Percentiles rank a stretch among this genome's conserved stretches.
Evolutionary conservation across 257 asterid genomes (phyloP).

Genomic region (Solanum arcanum): DNA sequence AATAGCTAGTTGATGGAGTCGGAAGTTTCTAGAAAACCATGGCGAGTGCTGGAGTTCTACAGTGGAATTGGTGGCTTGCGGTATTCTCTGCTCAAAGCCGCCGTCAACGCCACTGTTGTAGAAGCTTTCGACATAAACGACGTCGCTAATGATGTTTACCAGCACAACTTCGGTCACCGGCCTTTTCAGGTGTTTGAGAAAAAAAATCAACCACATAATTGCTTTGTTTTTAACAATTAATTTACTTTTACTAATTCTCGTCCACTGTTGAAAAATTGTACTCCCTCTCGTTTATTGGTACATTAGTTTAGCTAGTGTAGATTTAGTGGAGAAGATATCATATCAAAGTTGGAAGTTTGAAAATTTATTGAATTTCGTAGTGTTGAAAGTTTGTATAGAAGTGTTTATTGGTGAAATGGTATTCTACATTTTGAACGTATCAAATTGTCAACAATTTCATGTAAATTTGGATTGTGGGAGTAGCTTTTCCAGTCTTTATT

Average conservation of each 20-base stretch:
- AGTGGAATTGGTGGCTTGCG: constrained; percentile 98
- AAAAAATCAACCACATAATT: background rate
- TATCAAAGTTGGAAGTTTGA: background rate
- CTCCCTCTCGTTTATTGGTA: background rate
- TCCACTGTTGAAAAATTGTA: background rate
- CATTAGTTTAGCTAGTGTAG: background rate
- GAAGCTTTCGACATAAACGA: constrained; percentile 93
- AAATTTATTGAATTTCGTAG: background rate
- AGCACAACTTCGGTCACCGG: constrained; percentile 87
- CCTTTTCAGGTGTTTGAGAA: constrained; percentile 53
- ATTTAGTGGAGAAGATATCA: background rate
- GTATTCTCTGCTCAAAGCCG: constrained; percentile 65
- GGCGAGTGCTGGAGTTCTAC: constrained; percentile 90
- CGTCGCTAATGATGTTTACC: constrained; percentile 82
- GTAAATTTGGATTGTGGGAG: background rate
- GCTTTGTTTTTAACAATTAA: background rate
- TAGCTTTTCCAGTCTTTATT: background rate
- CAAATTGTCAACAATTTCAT: background rate
- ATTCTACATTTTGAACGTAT: background rate
- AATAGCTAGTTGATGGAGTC: background rate
- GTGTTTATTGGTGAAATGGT: background rate
- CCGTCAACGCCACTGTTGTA: constrained; percentile 58
- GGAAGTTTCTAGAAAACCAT: constrained; percentile 50
- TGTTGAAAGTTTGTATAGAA: background rate
- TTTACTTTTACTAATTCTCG: background rate